These are phyloP conservation scores for Botrytis cinerea DNA, from an alignment of 2,329 filamentous ascomycete species.

Conservation along the genomic window DNA sequence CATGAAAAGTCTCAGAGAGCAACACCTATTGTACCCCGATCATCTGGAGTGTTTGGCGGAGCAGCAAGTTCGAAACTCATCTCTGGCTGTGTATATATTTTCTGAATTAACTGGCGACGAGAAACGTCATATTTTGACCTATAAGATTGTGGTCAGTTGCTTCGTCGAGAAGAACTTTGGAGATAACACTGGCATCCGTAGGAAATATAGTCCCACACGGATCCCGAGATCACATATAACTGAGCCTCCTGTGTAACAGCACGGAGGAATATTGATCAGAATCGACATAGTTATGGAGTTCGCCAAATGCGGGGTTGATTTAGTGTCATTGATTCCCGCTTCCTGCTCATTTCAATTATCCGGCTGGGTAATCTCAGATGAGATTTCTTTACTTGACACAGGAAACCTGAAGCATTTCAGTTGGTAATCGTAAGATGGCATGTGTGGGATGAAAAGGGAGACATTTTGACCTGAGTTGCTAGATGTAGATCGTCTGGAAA, in stretches of 20 bases:
- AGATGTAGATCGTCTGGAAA: too few relatives aligned
- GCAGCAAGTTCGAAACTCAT: not conserved
- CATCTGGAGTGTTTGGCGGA: not conserved
- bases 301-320: not conserved
- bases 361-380: too few relatives aligned
- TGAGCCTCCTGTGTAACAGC: not conserved
- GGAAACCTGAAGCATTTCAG: fast-evolving
- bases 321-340: not conserved
- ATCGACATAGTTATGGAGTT: not conserved
- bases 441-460: too few relatives aligned
- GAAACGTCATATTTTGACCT: not conserved
- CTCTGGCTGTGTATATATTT: not conserved
- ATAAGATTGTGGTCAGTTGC: not conserved
- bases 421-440: too few relatives aligned
- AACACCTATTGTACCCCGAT: not conserved
- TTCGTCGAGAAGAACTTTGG: not conserved
- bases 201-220: not conserved
- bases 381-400: not conserved
- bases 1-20: not conserved
- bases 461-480: too few relatives aligned
- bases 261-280: not conserved
- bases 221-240: not conserved
- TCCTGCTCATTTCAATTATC: not conserved
- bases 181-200: not conserved
- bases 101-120: not conserved